Conservation (phyloP, 2,329 filamentous ascomycete genomes). For the Basipetospora chlamydospora region DNA sequence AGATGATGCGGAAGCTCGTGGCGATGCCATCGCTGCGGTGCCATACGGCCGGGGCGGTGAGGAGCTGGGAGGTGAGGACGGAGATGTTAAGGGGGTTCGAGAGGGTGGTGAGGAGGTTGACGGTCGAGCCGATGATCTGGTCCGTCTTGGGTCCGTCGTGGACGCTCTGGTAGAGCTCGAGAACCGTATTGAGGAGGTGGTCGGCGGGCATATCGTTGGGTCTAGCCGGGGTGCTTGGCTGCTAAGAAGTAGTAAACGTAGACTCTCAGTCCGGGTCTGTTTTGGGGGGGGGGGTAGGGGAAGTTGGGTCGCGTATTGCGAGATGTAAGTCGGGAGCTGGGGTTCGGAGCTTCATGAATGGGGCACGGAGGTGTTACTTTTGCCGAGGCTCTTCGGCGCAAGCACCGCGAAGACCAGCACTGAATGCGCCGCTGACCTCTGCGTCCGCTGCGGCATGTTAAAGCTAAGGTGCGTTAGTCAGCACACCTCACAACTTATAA, state of each 20-base stretch:
- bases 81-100: slow-evolving; percentile 63
- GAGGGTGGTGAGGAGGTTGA: slow-evolving; percentile 52
- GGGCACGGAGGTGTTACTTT: no score
- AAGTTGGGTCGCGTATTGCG: no score
- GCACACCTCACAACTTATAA: no score
- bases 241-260: not conserved
- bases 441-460: no score
- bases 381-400: no score
- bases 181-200: slow-evolving; percentile 49
- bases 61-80: slow-evolving; percentile 56
- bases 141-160: slow-evolving; percentile 35
- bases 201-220: slow-evolving; percentile 45
- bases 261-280: no score
- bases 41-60: slow-evolving; percentile 61
- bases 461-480: no score
- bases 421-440: no score
- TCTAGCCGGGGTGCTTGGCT: not conserved
- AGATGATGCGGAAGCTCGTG: slow-evolving; percentile 50
- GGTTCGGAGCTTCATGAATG: no score
- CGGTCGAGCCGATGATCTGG: slow-evolving; percentile 50
- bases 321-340: no score
- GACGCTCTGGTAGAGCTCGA: slow-evolving; percentile 42
- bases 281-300: no score
- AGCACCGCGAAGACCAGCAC: no score
- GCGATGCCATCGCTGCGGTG: slow-evolving; percentile 42